Base-by-base conservation (phyloP, 1,284 basidiomycete species). In the Clitocybe nebularis region DNA sequence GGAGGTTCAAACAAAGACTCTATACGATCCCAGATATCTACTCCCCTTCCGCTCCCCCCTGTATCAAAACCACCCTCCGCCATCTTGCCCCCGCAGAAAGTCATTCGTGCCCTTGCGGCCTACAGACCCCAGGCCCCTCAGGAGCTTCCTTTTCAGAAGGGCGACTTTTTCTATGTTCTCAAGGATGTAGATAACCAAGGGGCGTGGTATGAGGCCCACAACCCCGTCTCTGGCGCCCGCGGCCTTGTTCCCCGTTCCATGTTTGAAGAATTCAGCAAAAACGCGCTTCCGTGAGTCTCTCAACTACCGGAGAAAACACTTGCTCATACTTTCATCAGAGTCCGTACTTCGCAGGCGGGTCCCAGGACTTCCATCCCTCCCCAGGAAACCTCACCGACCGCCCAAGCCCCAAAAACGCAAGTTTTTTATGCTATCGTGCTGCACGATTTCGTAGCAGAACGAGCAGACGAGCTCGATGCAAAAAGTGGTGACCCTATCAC, bases 81-180 rank as follows among this genome's bases (percentile, higher is more conserved):
- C 35, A 79, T 89, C 45, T 67, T 83, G 3, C 93, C 93, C 1
- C 93, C 96, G 0, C 89, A 95, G 67, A 95, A 93, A 63, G 94
- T 98, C 59, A 96, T 99, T 57, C 85, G 90, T 45, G 94, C 96
- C 4, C 72, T 89, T 49, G 64, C 75, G 19, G 63, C 76, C 14
- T 84, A 93, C 67, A 68, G 76, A 32, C 81, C 90, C 1, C 74
- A 77, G 43, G 79, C 84, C 0, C 89, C 93, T 0, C 85, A 91
- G 58, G 88, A 98, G 59, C 80, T 99, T 42, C 82, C 89, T 32
- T 99, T 98, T 62, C 74, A 81, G 52, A 89, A 89, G 65, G 96
- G 96, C 49, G 96, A 99, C 69, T 98, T 98, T 68, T 98, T 97
- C 72, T 91, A 98, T 67, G 94, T 99, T 45, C 74, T 91, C 24